A percentile compares a stretch with the other conserved stretches of the same genome.
Evolutionary conservation across 768 basidiomycete species (phyloP).

Genomic region (Cytidiella melzeri): DNA sequence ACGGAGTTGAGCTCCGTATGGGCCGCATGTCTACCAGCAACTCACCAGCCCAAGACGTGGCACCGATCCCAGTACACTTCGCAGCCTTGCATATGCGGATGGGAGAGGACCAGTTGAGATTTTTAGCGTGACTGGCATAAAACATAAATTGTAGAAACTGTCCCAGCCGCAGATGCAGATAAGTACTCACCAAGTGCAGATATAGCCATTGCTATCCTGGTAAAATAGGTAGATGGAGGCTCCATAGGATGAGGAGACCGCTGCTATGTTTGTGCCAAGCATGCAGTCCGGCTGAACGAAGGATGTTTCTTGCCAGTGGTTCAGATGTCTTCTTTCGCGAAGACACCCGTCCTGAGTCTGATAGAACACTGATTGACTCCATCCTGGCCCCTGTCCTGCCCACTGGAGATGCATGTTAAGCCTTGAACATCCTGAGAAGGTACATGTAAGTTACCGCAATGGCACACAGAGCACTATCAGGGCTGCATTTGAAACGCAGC

Average conservation of each 20-base stretch:
- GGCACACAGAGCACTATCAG: background rate
- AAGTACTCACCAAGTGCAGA: constrained; percentile 1
- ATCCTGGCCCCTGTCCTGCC: background rate
- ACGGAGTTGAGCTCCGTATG: too few species aligned
- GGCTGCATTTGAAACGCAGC: background rate
- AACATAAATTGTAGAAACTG: too few species aligned
- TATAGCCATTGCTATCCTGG: constrained; percentile 2
- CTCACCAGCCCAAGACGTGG: background rate
- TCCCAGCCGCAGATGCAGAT: too few species aligned
- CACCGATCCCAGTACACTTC: constrained; percentile 1
- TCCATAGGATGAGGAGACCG: background rate
- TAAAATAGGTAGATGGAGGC: background rate
- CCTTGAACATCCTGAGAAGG: too few species aligned
- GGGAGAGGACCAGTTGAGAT: background rate
- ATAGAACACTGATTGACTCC: background rate
- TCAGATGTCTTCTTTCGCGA: background rate
- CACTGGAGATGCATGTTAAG: background rate
- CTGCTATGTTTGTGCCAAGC: constrained; percentile 3
- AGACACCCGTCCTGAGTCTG: background rate
- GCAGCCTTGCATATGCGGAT: background rate
- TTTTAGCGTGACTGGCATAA: background rate
- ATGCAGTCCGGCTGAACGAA: background rate
- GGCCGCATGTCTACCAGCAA: too few species aligned
- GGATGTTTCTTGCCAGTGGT: background rate
- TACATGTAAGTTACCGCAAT: constrained; percentile 2